Base-by-base conservation (phyloP, 1,139 yeast genomes). In the Pichia sp. region DNA sequence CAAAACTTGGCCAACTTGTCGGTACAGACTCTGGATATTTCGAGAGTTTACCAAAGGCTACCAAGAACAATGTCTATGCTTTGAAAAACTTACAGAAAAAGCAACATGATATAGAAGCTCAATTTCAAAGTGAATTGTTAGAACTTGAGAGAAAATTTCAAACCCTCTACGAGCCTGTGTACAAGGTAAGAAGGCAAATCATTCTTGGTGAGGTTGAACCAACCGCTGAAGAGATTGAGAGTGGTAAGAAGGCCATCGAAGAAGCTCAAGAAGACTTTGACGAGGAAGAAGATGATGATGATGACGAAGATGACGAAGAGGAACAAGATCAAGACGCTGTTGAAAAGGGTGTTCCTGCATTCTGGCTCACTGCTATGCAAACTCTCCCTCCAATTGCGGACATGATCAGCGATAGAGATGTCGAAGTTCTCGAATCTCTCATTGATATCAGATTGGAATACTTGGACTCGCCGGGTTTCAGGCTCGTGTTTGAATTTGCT, bases 321-420 rank as follows among this genome's bases (percentile, higher is more conserved):
- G 71, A 60, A 12, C 72, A 62, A 7, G 71, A 64, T 9, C 74
- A 64, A 10, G 72, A 64, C 16, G 64, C 29, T 6, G 42, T 26
- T 15, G 36, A 24, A 5, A 67, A 67, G 47, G 99, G 99, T 49
- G 75, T 91, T 51, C 97, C 98, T 37, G 78, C 84, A 39, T 91
- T 91, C 69, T 91, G 99, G 99, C 71, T 88, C 53, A 91, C 97
- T 17, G 94, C 97, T 8, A 68, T 91, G 63, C 93, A 84, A 60
- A 91, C 88, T 64, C 67, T 91, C 51, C 75, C 80, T 20, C 78
- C 86, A 24, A 76, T 88, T 29, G 74, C 88, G 23, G 95, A 87
- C 48, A 77, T 87, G 47, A 84, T 93, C 52, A 77, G 93, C 32
- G 96, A 87, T 42, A 76, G 94, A 53, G 99, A 91, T 60, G 74